Percentiles rank a stretch among this genome's conserved stretches.
phyloP scores from a whole-genome alignment of 2,329 filamentous ascomycete species.

The Didymella keratinophila region DNA sequence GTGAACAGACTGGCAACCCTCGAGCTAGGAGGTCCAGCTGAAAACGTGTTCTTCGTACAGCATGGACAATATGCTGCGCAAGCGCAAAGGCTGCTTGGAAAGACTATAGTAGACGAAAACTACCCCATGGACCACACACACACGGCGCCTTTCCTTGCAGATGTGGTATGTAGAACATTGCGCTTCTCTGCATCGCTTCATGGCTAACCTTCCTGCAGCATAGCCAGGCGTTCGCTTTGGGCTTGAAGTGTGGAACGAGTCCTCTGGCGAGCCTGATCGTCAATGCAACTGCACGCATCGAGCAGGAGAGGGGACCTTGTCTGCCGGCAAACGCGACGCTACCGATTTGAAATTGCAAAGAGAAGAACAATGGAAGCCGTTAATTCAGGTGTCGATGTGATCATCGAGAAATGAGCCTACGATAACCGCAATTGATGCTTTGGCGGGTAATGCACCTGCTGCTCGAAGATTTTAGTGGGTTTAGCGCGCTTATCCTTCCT shows the following conservation, averaged over 20 bases:
- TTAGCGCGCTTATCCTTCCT: slow-evolving; percentile 4
- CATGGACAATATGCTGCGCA: slow-evolving; percentile 65
- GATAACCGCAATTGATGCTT: background rate
- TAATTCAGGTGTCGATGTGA: background rate
- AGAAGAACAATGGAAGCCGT: no score
- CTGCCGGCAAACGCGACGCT: slow-evolving; percentile 30
- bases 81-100: slow-evolving; percentile 29
- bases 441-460: slow-evolving; percentile 6
- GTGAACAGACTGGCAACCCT: slow-evolving; percentile 16
- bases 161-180: slow-evolving; percentile 18
- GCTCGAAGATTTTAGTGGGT: background rate
- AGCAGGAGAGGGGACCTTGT: slow-evolving; percentile 25
- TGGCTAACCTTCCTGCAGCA: slow-evolving; percentile 18
- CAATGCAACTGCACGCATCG: slow-evolving; percentile 34
- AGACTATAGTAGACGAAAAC: slow-evolving; percentile 26
- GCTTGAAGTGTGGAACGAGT: slow-evolving; percentile 33
- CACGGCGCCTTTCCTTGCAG: slow-evolving; percentile 32
- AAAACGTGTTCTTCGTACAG: slow-evolving; percentile 57
- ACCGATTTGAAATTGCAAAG: slow-evolving; percentile 14
- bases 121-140: slow-evolving; percentile 40
- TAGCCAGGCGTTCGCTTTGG: slow-evolving; percentile 32
- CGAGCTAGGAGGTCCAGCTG: slow-evolving; percentile 49
- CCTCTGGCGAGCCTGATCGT: slow-evolving; percentile 28
- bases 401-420: background rate
- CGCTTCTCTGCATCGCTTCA: no score